phyloP scores from a whole-genome alignment of 441 rosid species.

The Gossypium gossypioides region DNA sequence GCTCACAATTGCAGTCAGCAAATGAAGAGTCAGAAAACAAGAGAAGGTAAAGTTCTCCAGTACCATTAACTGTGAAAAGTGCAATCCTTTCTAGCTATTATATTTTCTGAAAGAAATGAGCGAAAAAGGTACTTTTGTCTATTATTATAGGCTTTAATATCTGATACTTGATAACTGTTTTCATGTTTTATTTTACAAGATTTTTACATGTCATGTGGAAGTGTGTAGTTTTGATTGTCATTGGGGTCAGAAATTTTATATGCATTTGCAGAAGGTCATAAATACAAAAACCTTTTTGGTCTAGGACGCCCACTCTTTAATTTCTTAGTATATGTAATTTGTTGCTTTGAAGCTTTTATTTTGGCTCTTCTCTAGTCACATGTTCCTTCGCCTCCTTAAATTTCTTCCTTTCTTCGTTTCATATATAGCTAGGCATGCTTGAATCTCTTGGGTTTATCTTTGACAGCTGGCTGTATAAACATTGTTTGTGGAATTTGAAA shows the following conservation, averaged over 20 bases:
- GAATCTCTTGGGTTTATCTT: neutral
- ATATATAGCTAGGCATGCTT: neutral
- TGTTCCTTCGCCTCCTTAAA: neutral
- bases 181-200: neutral
- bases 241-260: neutral
- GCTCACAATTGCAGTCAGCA: constrained; percentile 82
- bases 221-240: neutral
- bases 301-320: neutral
- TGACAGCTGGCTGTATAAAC: neutral
- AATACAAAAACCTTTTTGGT: neutral
- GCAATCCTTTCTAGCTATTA: neutral
- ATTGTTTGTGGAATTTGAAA: neutral
- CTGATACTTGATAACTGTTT: neutral
- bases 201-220: neutral
- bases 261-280: neutral
- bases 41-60: constrained; percentile 41
- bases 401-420: neutral
- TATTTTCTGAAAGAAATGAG: neutral
- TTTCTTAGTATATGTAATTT: neutral
- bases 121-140: neutral
- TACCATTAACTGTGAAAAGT: neutral
- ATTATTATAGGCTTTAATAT: neutral
- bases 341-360: neutral
- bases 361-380: neutral
- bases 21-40: constrained; percentile 68